Conservation (phyloP, 2,329 filamentous ascomycete genomes). For the Pseudocercospora crystallina region DNA sequence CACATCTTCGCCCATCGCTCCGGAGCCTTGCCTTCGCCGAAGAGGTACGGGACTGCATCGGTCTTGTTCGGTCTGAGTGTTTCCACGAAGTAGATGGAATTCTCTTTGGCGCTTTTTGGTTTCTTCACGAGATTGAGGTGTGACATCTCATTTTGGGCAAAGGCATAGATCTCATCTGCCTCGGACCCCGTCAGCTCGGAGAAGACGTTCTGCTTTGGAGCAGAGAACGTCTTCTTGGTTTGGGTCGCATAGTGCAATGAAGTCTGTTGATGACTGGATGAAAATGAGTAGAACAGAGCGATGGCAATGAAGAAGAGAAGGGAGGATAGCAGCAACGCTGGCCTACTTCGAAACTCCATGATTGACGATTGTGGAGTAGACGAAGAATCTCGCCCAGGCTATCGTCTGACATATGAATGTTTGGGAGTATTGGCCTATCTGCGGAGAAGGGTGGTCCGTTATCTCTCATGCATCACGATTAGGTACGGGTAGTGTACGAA, state of each 20-base stretch:
- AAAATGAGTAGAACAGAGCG: slow-evolving; percentile 17
- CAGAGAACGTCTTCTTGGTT: slow-evolving; percentile 25
- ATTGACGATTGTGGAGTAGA: background rate
- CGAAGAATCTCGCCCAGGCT: background rate
- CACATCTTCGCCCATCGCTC: slow-evolving; percentile 47
- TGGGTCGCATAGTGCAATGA: slow-evolving; percentile 2
- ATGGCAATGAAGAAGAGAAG: slow-evolving; percentile 20
- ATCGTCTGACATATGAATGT: background rate
- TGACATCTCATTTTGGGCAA: slow-evolving; percentile 38
- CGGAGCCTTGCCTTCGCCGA: slow-evolving; percentile 39
- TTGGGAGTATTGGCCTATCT: background rate
- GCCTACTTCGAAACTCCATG: slow-evolving; percentile 21
- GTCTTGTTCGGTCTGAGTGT: slow-evolving; percentile 52
- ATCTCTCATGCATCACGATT: background rate
- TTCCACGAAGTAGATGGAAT: slow-evolving; percentile 37
- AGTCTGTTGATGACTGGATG: slow-evolving; percentile 8
- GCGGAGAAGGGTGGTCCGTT: background rate
- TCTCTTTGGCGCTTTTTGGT: slow-evolving; percentile 26
- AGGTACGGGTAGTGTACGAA: too few species aligned
- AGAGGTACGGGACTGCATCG: slow-evolving; percentile 47
- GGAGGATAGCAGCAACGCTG: slow-evolving; percentile 14
- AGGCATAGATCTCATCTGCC: slow-evolving; percentile 40
- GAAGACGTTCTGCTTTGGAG: slow-evolving; percentile 49
- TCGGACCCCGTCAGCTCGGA: slow-evolving; percentile 39
- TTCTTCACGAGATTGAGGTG: slow-evolving; percentile 29